These are phyloP conservation scores for Eucalyptus polyanthemos DNA, from an alignment of 345 rosid species.

Conservation along the genomic window DNA sequence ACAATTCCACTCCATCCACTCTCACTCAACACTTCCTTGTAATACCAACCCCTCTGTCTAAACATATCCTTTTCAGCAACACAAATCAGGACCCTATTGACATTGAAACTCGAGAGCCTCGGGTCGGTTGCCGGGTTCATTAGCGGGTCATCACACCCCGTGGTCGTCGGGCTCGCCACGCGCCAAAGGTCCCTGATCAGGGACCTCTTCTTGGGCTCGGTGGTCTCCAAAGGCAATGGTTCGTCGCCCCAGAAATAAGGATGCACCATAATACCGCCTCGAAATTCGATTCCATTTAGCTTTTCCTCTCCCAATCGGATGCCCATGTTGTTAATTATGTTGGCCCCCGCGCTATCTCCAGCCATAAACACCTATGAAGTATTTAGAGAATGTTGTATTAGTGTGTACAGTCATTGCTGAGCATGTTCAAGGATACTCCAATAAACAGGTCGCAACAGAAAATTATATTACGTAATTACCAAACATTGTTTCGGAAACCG, in stretches of 20 bases:
- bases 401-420: background rate
- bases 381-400: background rate
- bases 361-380: constrained; percentile 7
- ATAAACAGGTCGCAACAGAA: background rate
- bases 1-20: constrained; percentile 11
- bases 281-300: background rate
- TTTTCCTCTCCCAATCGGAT: background rate
- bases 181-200: background rate
- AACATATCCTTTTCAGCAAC: constrained; percentile 17
- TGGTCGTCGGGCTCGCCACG: constrained; percentile 4
- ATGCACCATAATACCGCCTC: constrained; percentile 12
- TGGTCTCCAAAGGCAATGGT: background rate
- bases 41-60: constrained; percentile 4
- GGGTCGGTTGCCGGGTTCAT: constrained; percentile 16
- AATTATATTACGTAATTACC: no score
- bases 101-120: background rate
- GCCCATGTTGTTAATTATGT: constrained; percentile 5
- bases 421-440: background rate
- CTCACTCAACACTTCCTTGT: constrained; percentile 2
- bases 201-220: background rate
- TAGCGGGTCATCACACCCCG: constrained; percentile 6
- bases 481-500: background rate
- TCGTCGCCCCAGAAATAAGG: constrained; percentile 19
- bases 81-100: constrained; percentile 4
- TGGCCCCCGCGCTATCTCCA: constrained; percentile 31